Evolutionary conservation across 2,329 filamentous ascomycete genomes (phyloP).

Genomic region (Penicillium paneum): DNA sequence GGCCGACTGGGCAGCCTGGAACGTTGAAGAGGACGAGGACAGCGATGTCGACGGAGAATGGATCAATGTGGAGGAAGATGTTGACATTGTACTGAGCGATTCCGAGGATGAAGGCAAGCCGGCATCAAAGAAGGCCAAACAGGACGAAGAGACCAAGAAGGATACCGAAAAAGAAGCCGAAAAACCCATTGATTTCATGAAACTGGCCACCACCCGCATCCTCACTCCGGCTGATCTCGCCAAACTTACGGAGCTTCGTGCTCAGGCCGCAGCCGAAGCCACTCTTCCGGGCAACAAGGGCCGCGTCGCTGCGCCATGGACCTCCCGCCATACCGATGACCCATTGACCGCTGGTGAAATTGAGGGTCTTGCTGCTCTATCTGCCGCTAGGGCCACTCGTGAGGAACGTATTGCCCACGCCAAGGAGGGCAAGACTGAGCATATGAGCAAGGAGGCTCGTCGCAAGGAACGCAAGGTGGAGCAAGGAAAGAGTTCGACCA

Average conservation of each 20-base stretch:
- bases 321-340: conserved; percentile 73
- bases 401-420: conserved; percentile 84
- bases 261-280: conserved; percentile 68
- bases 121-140: conserved; percentile 63
- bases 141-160: conserved; percentile 38
- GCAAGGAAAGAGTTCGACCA: conserved; percentile 93
- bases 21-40: conserved; percentile 57
- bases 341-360: conserved; percentile 88
- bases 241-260: conserved; percentile 84
- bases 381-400: conserved; percentile 73
- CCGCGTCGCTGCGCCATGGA: conserved; percentile 47
- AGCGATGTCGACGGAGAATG: conserved; percentile 79
- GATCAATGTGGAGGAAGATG: conserved; percentile 85
- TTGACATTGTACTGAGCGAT: conserved; percentile 69
- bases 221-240: conserved; percentile 94
- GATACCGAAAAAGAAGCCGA: conserved; percentile 38
- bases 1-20: conserved; percentile 58
- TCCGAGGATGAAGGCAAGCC: conserved; percentile 65
- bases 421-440: conserved; percentile 77
- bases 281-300: conserved; percentile 46
- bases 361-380: conserved; percentile 74
- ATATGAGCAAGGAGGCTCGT: conserved; percentile 81
- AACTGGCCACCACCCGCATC: conserved; percentile 86
- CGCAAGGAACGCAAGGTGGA: conserved; percentile 82
- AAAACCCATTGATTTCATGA: conserved; percentile 41